Percentiles rank a stretch among this genome's conserved stretches.
phyloP scores from a whole-genome alignment of 352 stramenopile genomes.

The Phytophthora tentaculata region DNA sequence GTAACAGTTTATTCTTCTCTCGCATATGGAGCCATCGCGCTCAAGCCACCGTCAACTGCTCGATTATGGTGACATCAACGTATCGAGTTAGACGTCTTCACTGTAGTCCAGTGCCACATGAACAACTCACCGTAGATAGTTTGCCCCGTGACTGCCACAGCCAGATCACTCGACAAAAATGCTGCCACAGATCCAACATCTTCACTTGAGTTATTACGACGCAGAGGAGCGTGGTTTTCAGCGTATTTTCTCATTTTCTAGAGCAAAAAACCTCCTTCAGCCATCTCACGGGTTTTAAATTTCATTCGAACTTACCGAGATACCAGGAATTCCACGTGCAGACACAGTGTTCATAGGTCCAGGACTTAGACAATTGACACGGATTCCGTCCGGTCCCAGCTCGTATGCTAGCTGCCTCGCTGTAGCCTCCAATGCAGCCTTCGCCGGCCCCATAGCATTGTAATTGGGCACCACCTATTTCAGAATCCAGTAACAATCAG shows the following conservation, averaged over 20 bases:
- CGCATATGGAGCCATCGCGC: slow-evolving; percentile 52
- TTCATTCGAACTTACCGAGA: slow-evolving; percentile 68
- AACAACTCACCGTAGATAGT: slow-evolving; percentile 80
- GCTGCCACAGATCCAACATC: slow-evolving; percentile 84
- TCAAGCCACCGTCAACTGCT: slow-evolving; percentile 79
- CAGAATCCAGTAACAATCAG: slow-evolving; percentile 27
- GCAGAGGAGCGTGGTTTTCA: slow-evolving; percentile 65
- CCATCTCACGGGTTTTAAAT: too few relatives aligned
- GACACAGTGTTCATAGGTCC: slow-evolving; percentile 92
- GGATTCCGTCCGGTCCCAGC: slow-evolving; percentile 73
- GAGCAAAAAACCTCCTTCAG: slow-evolving; percentile 5
- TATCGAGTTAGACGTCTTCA: neutral
- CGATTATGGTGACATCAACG: slow-evolving; percentile 6
- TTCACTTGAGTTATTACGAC: slow-evolving; percentile 64
- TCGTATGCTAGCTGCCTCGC: slow-evolving; percentile 86
- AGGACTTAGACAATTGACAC: slow-evolving; percentile 91
- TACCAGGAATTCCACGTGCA: slow-evolving; percentile 88
- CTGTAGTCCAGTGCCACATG: neutral
- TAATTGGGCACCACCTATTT: slow-evolving; percentile 87
- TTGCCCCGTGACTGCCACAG: slow-evolving; percentile 87
- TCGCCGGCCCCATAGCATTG: slow-evolving; percentile 93
- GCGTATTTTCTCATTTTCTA: slow-evolving; percentile 87
- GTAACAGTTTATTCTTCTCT: slow-evolving; percentile 27
- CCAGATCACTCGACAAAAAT: slow-evolving; percentile 82
- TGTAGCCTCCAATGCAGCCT: slow-evolving; percentile 89